These are phyloP conservation scores for Aurantiochytrium sp. DNA, from an alignment of 108 stramenopile genomes.

Conservation along the genomic window DNA sequence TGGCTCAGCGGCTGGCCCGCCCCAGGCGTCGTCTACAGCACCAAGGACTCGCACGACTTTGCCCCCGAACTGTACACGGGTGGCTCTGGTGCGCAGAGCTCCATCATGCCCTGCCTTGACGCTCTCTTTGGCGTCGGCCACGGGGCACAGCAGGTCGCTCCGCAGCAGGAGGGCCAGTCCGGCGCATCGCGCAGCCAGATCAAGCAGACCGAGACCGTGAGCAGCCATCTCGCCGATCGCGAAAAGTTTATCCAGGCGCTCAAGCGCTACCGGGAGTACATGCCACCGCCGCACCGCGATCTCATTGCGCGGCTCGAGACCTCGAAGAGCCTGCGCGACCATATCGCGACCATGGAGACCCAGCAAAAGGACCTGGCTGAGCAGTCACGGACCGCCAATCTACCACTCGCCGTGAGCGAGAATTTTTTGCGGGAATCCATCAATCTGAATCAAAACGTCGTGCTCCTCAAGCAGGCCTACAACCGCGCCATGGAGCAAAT, in stretches of 20 bases:
- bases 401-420: neutral
- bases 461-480: neutral
- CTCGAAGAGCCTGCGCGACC: neutral
- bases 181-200: neutral
- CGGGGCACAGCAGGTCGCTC: neutral
- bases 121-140: neutral
- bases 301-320: neutral
- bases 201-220: neutral
- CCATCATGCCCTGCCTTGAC: constrained; percentile 2
- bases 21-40: constrained; percentile 22
- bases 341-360: neutral
- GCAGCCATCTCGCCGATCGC: neutral
- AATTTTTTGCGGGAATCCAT: neutral
- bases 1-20: neutral
- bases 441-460: neutral
- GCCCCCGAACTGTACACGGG: neutral
- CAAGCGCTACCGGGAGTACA: neutral
- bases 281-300: neutral
- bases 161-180: too few species aligned
- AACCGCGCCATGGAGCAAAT: neutral
- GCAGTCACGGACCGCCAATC: neutral
- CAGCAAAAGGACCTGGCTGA: neutral
- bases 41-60: neutral
- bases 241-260: neutral
- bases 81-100: constrained; percentile 21